Evolutionary conservation across 441 rosid genomes (phyloP), one percentile per base, ranked within the genome.

Genomic region (Populus hybrid): DNA sequence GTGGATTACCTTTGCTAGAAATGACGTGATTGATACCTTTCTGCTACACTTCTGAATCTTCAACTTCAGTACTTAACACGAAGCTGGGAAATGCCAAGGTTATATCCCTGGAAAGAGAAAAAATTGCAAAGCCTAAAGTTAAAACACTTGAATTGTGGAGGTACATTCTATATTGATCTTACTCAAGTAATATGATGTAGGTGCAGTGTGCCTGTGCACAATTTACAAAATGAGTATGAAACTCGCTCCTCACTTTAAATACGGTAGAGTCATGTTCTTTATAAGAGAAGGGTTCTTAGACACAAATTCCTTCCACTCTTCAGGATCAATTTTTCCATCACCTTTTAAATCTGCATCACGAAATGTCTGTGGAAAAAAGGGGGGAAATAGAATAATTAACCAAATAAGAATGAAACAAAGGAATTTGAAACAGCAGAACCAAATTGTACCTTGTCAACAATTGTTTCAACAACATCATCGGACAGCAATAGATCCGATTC

Each of bases 221-320:
- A 9, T 10, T 0, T 20, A 11, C 11, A 64, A 23, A 78, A 2
- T 26, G 72, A 16, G 12, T 10, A 30, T 30, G 32, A 6, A 61
- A 42, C 14, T 10, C 35, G 76, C n/a, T 72, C 80, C 89, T 84
- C 76, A 92, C 92, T 85, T 88, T 57, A 94, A 80, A 83, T 93
- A 91, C 3, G 97, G 93, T 53, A 91, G 89, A 21, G 93, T 91
- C 91, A 91, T 93, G 88, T 90, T 93, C 86, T 89, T 93, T 78
- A 91, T 85, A 50, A 93, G 88, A 67, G 94, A 84, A 0, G 95
- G 97, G 70, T 90, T 74, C 82, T 82, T 87, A 24, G 82, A 84
- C 53, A 89, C 97, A 57, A 88, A 91, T 38, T 87, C 90, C 77
- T 86, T 87, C 97, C 97, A 93, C 80, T 93, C 97, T 77, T 89